Evolutionary conservation across 441 rosid species (phyloP).

Genomic region (Geranium incanum): DNA sequence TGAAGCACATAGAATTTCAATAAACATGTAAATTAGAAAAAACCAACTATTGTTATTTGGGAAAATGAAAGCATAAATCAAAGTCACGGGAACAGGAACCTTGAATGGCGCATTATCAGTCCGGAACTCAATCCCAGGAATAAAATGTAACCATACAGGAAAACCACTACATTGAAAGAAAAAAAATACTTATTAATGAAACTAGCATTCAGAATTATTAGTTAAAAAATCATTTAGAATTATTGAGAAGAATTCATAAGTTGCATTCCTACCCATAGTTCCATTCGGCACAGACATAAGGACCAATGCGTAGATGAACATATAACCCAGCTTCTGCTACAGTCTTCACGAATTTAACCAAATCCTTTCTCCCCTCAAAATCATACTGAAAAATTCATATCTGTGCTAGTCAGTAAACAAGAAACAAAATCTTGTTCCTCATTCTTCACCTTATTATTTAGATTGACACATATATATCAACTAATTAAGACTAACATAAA

Average conservation of each 20-base stretch:
- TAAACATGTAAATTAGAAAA: background rate
- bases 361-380: conserved; percentile 63
- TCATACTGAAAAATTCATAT: conserved; percentile 34
- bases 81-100: conserved; percentile 28
- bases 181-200: background rate
- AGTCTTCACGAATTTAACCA: conserved; percentile 59
- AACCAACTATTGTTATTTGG: background rate
- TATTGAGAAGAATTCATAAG: background rate
- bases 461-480: background rate
- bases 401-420: background rate
- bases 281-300: conserved; percentile 75
- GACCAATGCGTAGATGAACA: conserved; percentile 69
- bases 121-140: conserved; percentile 54
- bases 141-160: conserved; percentile 64
- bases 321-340: conserved; percentile 59
- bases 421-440: background rate
- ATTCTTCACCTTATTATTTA: background rate
- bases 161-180: conserved; percentile 41
- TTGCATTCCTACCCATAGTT: conserved; percentile 45
- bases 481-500: background rate
- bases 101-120: conserved; percentile 59
- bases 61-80: background rate
- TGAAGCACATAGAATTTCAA: conserved; percentile 21
- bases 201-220: background rate
- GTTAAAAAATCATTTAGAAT: background rate